phyloP scores from a whole-genome alignment of 164 flowering plant genomes.

The Santalum album region DNA sequence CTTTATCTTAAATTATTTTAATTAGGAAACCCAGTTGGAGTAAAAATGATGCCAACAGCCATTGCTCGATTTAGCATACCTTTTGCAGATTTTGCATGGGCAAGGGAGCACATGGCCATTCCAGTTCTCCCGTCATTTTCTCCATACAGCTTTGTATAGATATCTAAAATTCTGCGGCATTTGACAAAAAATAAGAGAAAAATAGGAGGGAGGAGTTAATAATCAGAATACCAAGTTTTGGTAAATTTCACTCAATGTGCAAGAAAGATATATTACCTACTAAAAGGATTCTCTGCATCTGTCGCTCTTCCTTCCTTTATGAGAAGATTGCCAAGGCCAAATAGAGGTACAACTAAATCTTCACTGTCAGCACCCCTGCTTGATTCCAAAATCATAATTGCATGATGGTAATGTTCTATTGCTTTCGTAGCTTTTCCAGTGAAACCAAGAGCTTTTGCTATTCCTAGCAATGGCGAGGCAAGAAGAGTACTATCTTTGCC shows the following conservation, averaged over 20 bases:
- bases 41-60: too few relatives aligned
- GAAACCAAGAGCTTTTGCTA: slow-evolving; percentile 57
- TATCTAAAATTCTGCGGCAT: slow-evolving; percentile 43
- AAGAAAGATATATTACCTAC: slow-evolving; percentile 32
- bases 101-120: slow-evolving; percentile 77
- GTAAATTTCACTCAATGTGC: not conserved
- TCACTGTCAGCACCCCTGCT: slow-evolving; percentile 52
- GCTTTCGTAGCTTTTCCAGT: slow-evolving; percentile 51
- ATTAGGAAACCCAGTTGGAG: not conserved
- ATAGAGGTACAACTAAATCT: slow-evolving; percentile 65
- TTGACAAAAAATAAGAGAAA: not conserved
- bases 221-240: not conserved
- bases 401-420: slow-evolving; percentile 42
- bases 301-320: slow-evolving; percentile 47
- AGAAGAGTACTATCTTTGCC: slow-evolving; percentile 54
- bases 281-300: slow-evolving; percentile 64
- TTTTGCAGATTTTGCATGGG: slow-evolving; percentile 66
- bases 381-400: slow-evolving; percentile 49
- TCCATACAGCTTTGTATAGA: slow-evolving; percentile 56
- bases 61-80: too few relatives aligned
- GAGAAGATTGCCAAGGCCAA: slow-evolving; percentile 71
- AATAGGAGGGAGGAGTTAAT: not conserved
- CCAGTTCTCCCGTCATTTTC: slow-evolving; percentile 84
- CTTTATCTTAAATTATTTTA: not conserved
- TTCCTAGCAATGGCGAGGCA: slow-evolving; percentile 58